Evolutionary conservation across 176 grass and related monocot genomes (phyloP), one percentile per base, ranked within the genome.

Genomic region (Echinochloa phyllopogon): DNA sequence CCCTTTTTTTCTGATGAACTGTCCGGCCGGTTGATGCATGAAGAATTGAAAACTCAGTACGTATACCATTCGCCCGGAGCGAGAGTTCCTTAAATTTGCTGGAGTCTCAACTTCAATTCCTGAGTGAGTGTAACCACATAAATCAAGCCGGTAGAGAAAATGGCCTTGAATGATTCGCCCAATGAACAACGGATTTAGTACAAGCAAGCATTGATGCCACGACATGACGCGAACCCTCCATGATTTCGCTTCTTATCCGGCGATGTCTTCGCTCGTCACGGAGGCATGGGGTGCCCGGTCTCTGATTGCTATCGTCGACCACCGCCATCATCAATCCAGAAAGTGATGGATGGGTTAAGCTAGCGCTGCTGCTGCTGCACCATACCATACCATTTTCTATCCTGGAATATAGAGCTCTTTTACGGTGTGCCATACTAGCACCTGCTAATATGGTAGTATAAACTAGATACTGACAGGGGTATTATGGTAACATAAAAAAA

Each of bases 311-410:
- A 27, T 45, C 25, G 3, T 65, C 78, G 9, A 55, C 58, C 65
- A 73, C 44, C 67, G 29, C 45, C 39, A 36, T 73, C 65, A 41
- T 74, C 65, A 78, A 58, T 73, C 66, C 20, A 47, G 83, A 78
- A 62, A 74, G n/a, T 37, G 71, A 86, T 72, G 13, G 18, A 10
- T 17, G 41, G 68, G 5, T 40, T 64, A 27, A 63, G 25, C 53
- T n/a, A n/a, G n/a, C n/a, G n/a, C n/a, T n/a, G n/a, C n/a, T n/a
- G 2, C 24, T 72, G 43, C 61, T 38, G 55, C 44, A 18, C 15
- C 53, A 8, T 20, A 23, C 78, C 83, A 90, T 71, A 39, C 47
- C 84, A 10, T 36, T 86, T 78, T 61, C 49, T 85, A 20, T 74
- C n/a, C 61, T 18, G 10, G 4, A 21, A 17, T n/a, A n/a, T n/a